These are phyloP conservation scores for Fusarium virguliforme DNA, from an alignment of 2,329 filamentous ascomycete species.

Conservation along the genomic window DNA sequence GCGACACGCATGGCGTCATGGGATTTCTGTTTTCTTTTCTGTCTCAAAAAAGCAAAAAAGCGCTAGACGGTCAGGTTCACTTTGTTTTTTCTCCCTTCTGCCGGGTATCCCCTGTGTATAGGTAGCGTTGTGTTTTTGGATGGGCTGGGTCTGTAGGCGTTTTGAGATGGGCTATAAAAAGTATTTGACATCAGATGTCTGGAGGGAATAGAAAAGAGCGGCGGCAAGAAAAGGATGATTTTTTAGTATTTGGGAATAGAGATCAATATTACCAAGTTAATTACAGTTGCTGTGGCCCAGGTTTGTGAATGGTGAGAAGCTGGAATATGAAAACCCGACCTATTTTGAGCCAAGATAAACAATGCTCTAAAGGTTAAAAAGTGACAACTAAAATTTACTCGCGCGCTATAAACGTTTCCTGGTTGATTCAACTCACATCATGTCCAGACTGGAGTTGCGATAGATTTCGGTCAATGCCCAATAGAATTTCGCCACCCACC, in stretches of 20 bases:
- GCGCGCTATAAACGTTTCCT: too few species aligned
- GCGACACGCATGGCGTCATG: slow-evolving; percentile 29
- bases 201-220: slow-evolving; percentile 4
- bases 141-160: slow-evolving; percentile 8
- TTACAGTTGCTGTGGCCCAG: not conserved
- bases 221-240: slow-evolving; percentile 10
- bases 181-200: not conserved
- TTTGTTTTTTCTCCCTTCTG: slow-evolving; percentile 20
- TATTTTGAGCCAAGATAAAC: not conserved
- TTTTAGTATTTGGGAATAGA: slow-evolving; percentile 23
- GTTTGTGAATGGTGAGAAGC: not conserved
- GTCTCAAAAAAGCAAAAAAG: slow-evolving; percentile 14
- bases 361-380: too few species aligned
- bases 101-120: slow-evolving; percentile 27
- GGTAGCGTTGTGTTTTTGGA: slow-evolving; percentile 17
- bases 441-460: slow-evolving; percentile 14
- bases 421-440: not conserved
- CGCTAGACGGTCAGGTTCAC: not conserved
- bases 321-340: too few species aligned
- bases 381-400: too few species aligned
- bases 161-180: slow-evolving; percentile 31
- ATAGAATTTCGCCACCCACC: slow-evolving; percentile 49
- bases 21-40: slow-evolving; percentile 18
- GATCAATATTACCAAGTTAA: slow-evolving; percentile 16
- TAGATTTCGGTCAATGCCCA: slow-evolving; percentile 39